Evolutionary conservation across 805 yeast species (phyloP), one percentile per base, ranked within the genome.

Genomic region (Candida berthetii): DNA sequence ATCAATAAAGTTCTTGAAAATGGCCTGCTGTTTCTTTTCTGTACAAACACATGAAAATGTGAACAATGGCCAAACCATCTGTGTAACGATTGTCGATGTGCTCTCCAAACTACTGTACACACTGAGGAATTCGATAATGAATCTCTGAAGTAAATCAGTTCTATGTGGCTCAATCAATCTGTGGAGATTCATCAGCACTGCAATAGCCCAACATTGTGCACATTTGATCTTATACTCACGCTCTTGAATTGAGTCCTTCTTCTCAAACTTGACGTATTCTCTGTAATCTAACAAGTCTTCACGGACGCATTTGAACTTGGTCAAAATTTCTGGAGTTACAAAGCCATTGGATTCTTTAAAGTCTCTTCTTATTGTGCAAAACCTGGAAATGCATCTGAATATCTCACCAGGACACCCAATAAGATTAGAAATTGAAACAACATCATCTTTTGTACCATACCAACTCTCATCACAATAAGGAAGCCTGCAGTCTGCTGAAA

Each of bases 391-490:
- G 4, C 74, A 68, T 15, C 57, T 54, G 51, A 77, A 76, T 1
- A 77, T 69, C 44, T 75, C 80, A 3, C 78, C 80, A 0, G 82
- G 82, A 46, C 82, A 77, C 1, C 81, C 82, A 72, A 73, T 74
- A 70, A 77, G 66, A 42, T 65, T 66, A 6, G 74, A 65, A 0
- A 80, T 74, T 15, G 80, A 74, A 4, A 71, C 63, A 10, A 53
- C 50, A 42, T 66, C 71, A 22, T 55, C 49, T 39, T 59, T 63
- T 8, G 64, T 57, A 2, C 82, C 82, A 48, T 73, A 76, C 79
- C 80, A 76, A 16, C 58, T 65, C 9, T 74, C 71, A 24, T 65
- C 68, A 54, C 80, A 74, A 42, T 61, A 74, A 0, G 82, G 82
- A 25, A 74, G 50, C 15, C 82, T 56, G 48, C 76, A 75, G 53